A percentile compares a stretch with the other conserved stretches of the same genome.
These are phyloP conservation scores for Antitrichia curtipendula DNA, from an alignment of 225 moss, liverwort and hornwort genomes.

Conservation along the genomic window DNA sequence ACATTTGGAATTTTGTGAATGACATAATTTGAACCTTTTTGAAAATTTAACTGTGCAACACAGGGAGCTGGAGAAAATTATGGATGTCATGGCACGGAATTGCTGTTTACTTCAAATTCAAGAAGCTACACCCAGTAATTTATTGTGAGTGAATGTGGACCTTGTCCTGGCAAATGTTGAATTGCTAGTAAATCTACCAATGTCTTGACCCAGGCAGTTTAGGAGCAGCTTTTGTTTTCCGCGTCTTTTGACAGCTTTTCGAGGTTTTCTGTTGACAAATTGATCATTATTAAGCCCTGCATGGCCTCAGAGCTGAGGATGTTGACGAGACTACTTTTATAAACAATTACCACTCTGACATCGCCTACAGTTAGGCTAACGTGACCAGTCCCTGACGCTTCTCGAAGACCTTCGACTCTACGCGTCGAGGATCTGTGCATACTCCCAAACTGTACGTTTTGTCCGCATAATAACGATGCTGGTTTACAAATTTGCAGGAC, in stretches of 20 bases:
- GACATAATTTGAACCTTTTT: not conserved
- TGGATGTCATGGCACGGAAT: constrained; percentile 83
- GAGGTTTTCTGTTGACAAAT: not conserved
- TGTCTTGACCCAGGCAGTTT: not conserved
- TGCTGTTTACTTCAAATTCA: constrained; percentile 88
- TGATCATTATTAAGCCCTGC: not conserved
- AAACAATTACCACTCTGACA: not conserved
- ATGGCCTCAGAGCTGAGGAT: not conserved
- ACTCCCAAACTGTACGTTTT: not conserved
- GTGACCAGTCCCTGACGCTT: not conserved
- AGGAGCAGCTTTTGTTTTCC: not conserved
- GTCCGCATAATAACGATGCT: not conserved
- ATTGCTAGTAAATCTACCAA: not conserved
- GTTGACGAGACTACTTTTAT: not conserved
- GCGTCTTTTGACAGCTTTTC: not conserved
- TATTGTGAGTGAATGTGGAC: constrained; percentile 26
- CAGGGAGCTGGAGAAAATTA: constrained; percentile 81
- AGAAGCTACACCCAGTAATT: constrained; percentile 35
- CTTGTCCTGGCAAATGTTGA: not conserved
- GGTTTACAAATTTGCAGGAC: constrained; percentile 14
- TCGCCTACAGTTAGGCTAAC: not conserved
- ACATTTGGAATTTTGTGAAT: not conserved
- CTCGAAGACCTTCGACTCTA: not conserved
- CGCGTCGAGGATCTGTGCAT: not conserved
- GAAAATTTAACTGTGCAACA: not conserved